Evolutionary conservation across 2,329 filamentous ascomycete species (phyloP).

Genomic region (Aspergillus awamori): DNA sequence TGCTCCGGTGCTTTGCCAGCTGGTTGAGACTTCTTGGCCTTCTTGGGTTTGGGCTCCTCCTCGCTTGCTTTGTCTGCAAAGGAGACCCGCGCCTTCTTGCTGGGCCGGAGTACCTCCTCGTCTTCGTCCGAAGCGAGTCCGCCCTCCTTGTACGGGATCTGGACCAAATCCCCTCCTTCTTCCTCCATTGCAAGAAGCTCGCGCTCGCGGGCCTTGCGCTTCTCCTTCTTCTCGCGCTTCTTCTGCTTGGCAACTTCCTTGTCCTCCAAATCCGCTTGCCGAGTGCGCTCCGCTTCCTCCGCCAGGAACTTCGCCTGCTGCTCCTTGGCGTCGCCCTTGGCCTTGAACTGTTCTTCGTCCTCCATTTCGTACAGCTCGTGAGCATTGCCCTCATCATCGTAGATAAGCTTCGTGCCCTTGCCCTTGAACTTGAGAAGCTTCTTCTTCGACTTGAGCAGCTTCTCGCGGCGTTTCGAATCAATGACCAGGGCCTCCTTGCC

Average conservation of each 20-base stretch:
- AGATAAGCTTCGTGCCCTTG: constrained; percentile 80
- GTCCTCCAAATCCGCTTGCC: constrained; percentile 76
- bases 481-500: constrained; percentile 73
- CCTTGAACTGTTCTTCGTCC: constrained; percentile 77
- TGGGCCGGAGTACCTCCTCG: constrained; percentile 32
- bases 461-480: constrained; percentile 93
- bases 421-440: constrained; percentile 89
- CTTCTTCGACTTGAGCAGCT: constrained; percentile 93
- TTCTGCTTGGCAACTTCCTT: constrained; percentile 79
- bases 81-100: constrained; percentile 47
- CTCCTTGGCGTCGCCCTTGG: constrained; percentile 72
- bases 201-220: constrained; percentile 45
- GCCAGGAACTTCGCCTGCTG: constrained; percentile 79
- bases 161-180: constrained; percentile 35
- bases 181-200: constrained; percentile 34
- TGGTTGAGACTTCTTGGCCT: constrained; percentile 26
- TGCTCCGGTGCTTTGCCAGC: constrained; percentile 27
- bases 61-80: constrained; percentile 38
- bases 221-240: constrained; percentile 55
- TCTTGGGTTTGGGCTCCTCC: constrained; percentile 29
- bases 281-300: constrained; percentile 70
- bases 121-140: constrained; percentile 29
- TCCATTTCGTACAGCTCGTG: constrained; percentile 88
- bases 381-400: constrained; percentile 86
- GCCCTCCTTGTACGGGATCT: constrained; percentile 33